Evolutionary conservation across 805 yeast genomes (phyloP), one percentile per base, ranked within the genome.

Genomic region (Kodamaea hsintzibuensis): DNA sequence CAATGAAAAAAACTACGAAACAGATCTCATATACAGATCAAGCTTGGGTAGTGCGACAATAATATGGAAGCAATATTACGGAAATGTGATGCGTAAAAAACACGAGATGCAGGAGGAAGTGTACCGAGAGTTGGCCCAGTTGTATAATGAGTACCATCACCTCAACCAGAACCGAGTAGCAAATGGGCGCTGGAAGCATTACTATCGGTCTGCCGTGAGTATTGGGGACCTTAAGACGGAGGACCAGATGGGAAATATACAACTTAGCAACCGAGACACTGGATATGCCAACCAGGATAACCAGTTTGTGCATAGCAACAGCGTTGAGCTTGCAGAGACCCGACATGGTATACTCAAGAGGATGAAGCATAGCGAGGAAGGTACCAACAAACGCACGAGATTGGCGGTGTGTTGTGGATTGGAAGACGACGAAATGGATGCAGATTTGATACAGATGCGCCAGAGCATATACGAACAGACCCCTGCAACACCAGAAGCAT

Each of bases 51-150:
- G 71, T 42, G 60, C 66, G 18, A 55, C 55, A 2, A 65, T 71
- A 2, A 54, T 71, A n/a, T 76, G 79, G 79, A 62, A 70, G 42
- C 70, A 66, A 46, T 74, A 66, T 59, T 60, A 64, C 39, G 57
- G 55, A 17, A 60, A 68, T 19, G 58, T 73, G 47, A 45, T 62
- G 14, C 57, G 60, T 6, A 55, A 61, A 25, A 70, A 69, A 53
- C 60, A 66, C 17, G 53, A 67, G 42, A 56, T 72, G 33, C 60
- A 70, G 12, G 52, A 60, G 35, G 57, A 67, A 25, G 66, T 73
- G 5, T 55, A 64, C 27, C 59, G 59, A 17, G 67, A 72, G 44
- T 63, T 75, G 25, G 56, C 58, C 44, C 56, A 64, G 9, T 57
- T 75, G 14, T 57, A 72, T 49, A 58, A 69, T 27, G 74, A 72